These are phyloP conservation scores for Solanum tarijense DNA, from an alignment of 257 asterid genomes.

Conservation along the genomic window DNA sequence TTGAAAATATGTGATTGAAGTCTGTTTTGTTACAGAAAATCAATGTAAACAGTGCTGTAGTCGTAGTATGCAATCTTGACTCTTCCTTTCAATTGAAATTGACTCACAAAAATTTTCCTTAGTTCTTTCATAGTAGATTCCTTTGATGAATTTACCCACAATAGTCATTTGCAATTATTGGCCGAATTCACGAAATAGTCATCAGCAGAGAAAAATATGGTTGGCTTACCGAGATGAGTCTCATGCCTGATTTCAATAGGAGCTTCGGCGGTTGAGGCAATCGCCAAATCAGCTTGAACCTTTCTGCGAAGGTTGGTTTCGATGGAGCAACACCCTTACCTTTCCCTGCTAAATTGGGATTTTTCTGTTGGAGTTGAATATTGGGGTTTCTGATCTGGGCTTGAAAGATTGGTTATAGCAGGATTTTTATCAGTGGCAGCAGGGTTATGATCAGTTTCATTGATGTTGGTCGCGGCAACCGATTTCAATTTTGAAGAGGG, in stretches of 20 bases:
- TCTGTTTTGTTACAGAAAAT: background rate
- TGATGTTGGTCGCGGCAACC: background rate
- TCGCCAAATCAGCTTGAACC: background rate
- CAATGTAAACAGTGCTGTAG: background rate
- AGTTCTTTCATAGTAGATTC: background rate
- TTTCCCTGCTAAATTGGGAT: background rate
- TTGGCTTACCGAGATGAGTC: background rate
- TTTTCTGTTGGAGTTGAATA: background rate
- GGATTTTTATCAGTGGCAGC: background rate
- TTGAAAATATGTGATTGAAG: background rate
- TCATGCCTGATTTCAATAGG: background rate
- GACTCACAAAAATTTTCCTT: background rate
- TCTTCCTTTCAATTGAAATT: background rate
- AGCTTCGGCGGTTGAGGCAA: background rate
- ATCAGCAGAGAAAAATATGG: background rate
- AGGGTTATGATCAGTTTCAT: background rate
- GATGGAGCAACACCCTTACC: background rate
- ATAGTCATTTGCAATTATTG: background rate
- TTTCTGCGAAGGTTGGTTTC: background rate
- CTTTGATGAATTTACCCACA: background rate
- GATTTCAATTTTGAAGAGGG: background rate
- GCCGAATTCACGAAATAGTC: background rate
- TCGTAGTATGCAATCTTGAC: background rate
- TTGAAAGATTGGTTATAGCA: background rate
- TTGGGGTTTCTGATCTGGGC: background rate